Percentiles rank a stretch among this genome's conserved stretches.
These are phyloP conservation scores for Boletus tomentosulus DNA, from an alignment of 768 basidiomycete species.

Conservation along the genomic window DNA sequence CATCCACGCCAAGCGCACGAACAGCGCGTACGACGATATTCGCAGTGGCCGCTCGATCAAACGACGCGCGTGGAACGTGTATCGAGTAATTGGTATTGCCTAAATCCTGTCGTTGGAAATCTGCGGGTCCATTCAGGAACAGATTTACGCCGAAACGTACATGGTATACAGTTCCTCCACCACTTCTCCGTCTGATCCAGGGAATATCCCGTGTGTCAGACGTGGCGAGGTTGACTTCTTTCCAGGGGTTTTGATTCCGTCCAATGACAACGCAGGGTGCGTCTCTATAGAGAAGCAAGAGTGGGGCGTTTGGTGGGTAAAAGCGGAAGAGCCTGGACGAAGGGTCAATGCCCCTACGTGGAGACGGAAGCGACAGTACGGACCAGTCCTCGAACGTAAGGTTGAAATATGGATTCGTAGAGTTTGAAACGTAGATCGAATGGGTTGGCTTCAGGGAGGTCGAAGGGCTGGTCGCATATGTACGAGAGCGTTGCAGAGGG, in stretches of 20 bases:
- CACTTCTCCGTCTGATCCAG: conserved; percentile 81
- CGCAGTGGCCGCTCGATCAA: conserved; percentile 76
- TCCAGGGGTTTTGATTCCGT: conserved; percentile 98
- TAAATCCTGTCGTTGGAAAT: conserved; percentile 58
- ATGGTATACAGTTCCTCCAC: conserved; percentile 96
- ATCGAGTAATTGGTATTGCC: conserved; percentile 98
- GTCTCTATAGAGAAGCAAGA: conserved; percentile 87
- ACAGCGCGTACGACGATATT: conserved; percentile 76
- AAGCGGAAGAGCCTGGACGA: conserved; percentile 73
- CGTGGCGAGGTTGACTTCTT: conserved; percentile 77
- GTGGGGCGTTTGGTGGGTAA: conserved; percentile 57
- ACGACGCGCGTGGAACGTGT: conserved; percentile 75
- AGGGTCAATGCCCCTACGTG: conserved; percentile 23
- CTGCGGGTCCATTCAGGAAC: background rate
- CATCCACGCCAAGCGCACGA: conserved; percentile 68
- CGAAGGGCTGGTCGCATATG: conserved; percentile 9
- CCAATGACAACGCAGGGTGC: conserved; percentile 89
- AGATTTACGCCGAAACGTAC: conserved; percentile 42
- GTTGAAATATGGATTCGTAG: conserved; percentile 84
- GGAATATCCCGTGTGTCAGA: conserved; percentile 55
- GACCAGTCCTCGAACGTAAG: conserved; percentile 89
- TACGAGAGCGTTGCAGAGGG: conserved; percentile 4
- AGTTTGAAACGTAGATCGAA: conserved; percentile 69
- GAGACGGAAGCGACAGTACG: conserved; percentile 22
- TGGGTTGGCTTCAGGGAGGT: conserved; percentile 35